Evolutionary conservation across 2,329 filamentous ascomycete genomes (phyloP).

Genomic region (Aspergillus arachidicola): DNA sequence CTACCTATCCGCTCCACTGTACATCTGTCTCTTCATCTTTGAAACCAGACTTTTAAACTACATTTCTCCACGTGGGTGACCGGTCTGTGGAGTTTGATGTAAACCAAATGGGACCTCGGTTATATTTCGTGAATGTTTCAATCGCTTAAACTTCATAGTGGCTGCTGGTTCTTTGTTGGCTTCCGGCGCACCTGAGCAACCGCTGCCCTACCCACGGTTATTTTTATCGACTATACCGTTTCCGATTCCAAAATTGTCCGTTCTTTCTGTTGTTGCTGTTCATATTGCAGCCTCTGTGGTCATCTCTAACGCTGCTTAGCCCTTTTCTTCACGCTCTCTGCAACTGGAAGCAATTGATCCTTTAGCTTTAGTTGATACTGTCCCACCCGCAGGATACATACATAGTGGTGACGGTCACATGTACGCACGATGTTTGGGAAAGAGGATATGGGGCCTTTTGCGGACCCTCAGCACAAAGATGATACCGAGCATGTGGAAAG

Average conservation of each 20-base stretch:
- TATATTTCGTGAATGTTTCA: not conserved
- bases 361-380: not conserved
- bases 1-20: not conserved
- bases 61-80: not conserved
- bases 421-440: slow-evolving; percentile 10
- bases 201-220: slow-evolving; percentile 3
- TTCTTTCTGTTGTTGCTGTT: not conserved
- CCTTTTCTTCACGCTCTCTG: not conserved
- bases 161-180: slow-evolving; percentile 1
- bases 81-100: not conserved
- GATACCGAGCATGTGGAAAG: slow-evolving; percentile 17
- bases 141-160: not conserved
- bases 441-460: slow-evolving; percentile 11
- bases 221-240: not conserved
- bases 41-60: not conserved
- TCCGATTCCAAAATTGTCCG: not conserved
- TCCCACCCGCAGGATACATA: not conserved
- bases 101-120: not conserved
- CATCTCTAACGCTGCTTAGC: not conserved
- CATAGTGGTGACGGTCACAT: not conserved
- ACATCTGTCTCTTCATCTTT: not conserved
- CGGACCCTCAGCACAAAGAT: slow-evolving; percentile 8
- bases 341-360: not conserved
- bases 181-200: not conserved
- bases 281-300: not conserved